phyloP scores from a whole-genome alignment of 495 filamentous ascomycete genomes.

The Staphylotrichum longicolle region DNA sequence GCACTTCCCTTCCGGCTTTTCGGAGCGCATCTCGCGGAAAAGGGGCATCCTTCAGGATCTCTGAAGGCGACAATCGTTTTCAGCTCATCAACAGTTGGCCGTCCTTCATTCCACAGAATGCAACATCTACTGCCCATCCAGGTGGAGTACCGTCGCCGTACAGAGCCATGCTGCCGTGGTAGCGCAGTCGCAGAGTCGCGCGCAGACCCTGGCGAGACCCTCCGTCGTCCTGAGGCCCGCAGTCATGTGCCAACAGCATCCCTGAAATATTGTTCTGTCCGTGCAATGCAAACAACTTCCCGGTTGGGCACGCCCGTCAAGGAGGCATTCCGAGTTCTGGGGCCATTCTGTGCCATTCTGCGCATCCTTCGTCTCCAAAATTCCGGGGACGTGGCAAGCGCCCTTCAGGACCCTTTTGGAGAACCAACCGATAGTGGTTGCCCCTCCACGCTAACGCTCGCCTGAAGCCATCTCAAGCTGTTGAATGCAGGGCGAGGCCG shows the following conservation, averaged over 20 bases:
- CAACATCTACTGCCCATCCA: background rate
- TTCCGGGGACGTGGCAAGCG: constrained; percentile 13
- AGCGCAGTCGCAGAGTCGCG: constrained; percentile 5
- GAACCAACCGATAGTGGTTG: background rate
- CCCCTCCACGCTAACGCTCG: background rate
- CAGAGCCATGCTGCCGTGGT: background rate
- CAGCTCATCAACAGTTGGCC: background rate
- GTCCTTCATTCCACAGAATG: background rate
- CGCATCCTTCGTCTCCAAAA: background rate
- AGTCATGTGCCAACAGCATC: background rate
- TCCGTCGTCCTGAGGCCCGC: constrained; percentile 6
- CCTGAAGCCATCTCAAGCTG: no score
- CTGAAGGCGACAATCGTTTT: background rate
- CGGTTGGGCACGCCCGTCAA: background rate
- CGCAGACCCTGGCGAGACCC: constrained; percentile 12
- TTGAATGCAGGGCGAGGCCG: no score
- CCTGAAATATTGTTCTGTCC: constrained; percentile 4
- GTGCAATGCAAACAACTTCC: constrained; percentile 18
- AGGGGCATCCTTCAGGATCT: constrained; percentile 7
- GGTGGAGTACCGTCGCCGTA: background rate
- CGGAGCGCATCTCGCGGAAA: constrained; percentile 10
- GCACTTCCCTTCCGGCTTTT: background rate
- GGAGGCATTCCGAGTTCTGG: background rate
- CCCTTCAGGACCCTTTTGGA: background rate
- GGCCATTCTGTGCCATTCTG: background rate